These are phyloP conservation scores for Cornus florida DNA, from an alignment of 148 eudicot genomes.

Conservation along the genomic window DNA sequence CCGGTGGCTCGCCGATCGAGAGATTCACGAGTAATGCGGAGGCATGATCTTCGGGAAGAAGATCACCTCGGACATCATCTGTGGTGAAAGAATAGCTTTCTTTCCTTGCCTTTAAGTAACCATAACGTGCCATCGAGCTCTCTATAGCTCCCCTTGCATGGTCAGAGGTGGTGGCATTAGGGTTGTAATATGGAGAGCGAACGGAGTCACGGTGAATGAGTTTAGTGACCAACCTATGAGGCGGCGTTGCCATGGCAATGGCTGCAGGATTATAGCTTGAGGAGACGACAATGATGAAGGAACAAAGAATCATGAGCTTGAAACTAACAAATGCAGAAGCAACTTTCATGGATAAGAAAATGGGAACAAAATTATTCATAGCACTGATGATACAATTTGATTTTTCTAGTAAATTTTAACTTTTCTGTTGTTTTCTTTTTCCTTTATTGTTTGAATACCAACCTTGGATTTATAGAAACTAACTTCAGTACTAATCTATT, in stretches of 20 bases:
- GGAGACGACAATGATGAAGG: not conserved
- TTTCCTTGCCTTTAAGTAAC: not conserved
- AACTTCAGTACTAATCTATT: too few species aligned
- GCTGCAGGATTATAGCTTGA: not conserved
- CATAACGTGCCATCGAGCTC: not conserved
- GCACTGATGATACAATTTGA: too few species aligned
- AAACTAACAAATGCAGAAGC: not conserved
- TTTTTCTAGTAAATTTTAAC: too few species aligned
- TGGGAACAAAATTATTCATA: too few species aligned
- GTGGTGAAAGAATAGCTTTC: not conserved
- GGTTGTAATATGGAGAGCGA: constrained; percentile 4
- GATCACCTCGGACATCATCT: not conserved
- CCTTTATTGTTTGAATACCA: too few species aligned
- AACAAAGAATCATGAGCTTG: not conserved
- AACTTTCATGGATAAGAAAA: not conserved
- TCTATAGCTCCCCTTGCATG: not conserved
- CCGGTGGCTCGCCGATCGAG: constrained; percentile 22
- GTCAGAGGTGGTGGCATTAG: constrained; percentile 4
- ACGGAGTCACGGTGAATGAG: constrained; percentile 10
- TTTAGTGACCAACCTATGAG: not conserved
- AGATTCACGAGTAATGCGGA: constrained; percentile 4
- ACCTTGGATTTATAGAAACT: too few species aligned
- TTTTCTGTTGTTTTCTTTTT: too few species aligned
- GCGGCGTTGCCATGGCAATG: not conserved
- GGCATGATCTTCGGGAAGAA: not conserved